Conservation (phyloP, 208 protist species). For the Wallacemonas sp. region DNA sequence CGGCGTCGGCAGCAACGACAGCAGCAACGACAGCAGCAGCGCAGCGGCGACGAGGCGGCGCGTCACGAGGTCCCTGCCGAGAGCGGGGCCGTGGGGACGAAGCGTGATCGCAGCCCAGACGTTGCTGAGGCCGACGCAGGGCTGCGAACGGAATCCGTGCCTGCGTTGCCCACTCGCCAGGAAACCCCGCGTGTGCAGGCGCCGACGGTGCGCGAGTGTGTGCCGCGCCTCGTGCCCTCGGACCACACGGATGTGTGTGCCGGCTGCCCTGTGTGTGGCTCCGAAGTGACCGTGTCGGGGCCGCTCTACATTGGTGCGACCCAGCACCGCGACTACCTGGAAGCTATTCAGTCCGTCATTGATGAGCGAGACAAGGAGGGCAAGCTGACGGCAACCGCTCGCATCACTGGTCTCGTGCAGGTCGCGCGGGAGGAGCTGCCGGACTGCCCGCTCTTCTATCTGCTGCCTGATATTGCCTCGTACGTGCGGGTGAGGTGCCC, state of each 20-base stretch:
- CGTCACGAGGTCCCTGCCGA: neutral
- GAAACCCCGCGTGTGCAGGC: conserved; percentile 10
- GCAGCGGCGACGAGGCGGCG: neutral
- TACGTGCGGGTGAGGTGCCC: conserved; percentile 79
- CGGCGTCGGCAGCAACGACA: neutral
- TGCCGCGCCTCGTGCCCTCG: neutral
- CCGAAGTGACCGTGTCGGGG: conserved; percentile 76
- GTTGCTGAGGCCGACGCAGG: neutral
- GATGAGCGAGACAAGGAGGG: conserved; percentile 59
- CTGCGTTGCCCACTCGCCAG: neutral
- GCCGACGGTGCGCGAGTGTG: neutral
- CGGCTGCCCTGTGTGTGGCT: conserved; percentile 82
- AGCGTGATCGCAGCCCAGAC: neutral
- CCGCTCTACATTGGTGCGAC: conserved; percentile 93
- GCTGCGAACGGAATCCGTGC: neutral
- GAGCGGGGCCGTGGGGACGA: neutral
- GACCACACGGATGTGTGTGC: neutral
- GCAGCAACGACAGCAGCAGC: conserved; percentile 5
- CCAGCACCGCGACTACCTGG: conserved; percentile 83
- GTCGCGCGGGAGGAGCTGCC: conserved; percentile 85
- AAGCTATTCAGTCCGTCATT: conserved; percentile 59
- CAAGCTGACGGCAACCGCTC: conserved; percentile 53
- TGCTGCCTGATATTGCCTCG: conserved; percentile 66
- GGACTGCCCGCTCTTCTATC: conserved; percentile 86
- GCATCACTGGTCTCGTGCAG: conserved; percentile 83